Conservation (phyloP, 2,329 filamentous ascomycete genomes). For the Botryotinia calthae region DNA sequence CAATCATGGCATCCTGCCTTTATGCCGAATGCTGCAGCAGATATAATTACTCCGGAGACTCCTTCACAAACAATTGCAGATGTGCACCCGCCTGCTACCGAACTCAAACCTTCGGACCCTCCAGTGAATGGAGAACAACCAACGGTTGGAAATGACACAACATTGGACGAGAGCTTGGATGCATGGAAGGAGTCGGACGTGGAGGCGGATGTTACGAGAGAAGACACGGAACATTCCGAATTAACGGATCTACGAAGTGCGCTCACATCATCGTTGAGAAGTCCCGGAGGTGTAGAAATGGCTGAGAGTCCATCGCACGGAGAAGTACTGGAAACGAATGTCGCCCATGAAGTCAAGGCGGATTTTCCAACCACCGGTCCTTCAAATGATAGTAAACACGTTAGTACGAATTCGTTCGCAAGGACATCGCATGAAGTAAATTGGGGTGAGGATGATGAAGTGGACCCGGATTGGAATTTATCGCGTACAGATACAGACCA, state of each 20-base stretch:
- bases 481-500: constrained; percentile 53
- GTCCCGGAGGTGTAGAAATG: constrained; percentile 33
- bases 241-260: constrained; percentile 32
- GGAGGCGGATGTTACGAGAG: neutral
- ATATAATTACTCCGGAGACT: constrained; percentile 26
- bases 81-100: constrained; percentile 6
- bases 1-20: constrained; percentile 52
- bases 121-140: neutral
- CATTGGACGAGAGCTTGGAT: constrained; percentile 10
- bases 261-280: constrained; percentile 32
- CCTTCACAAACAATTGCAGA: constrained; percentile 4
- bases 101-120: neutral
- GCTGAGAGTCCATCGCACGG: constrained; percentile 31
- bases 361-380: constrained; percentile 31
- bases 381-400: constrained; percentile 50
- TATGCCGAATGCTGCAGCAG: constrained; percentile 46
- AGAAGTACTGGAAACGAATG: constrained; percentile 17
- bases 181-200: neutral
- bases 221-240: constrained; percentile 28
- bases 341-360: constrained; percentile 24
- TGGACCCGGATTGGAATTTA: constrained; percentile 52
- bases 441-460: constrained; percentile 57
- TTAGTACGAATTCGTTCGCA: constrained; percentile 61
- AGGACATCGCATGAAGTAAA: constrained; percentile 61
- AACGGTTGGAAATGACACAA: neutral